Evolutionary conservation across 2,329 filamentous ascomycete species (phyloP).

Genomic region (Daldinia sp.): DNA sequence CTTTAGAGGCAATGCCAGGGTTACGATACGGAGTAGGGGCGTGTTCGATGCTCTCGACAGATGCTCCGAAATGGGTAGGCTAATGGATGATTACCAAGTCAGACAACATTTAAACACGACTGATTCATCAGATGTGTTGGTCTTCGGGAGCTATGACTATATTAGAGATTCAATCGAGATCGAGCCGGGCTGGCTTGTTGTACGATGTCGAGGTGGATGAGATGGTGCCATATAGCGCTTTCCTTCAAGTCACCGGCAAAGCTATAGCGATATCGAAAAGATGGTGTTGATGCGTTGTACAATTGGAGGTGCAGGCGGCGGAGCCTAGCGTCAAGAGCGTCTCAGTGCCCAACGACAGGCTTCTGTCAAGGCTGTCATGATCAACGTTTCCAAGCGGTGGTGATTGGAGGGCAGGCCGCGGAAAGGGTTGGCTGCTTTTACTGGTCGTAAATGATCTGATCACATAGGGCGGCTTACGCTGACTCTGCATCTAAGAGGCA

Average conservation of each 20-base stretch:
- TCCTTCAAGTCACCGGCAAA: conserved; percentile 45
- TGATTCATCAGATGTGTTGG: conserved; percentile 25
- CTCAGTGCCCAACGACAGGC: conserved; percentile 63
- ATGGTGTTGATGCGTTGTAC: conserved; percentile 65
- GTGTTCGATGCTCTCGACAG: conserved; percentile 27
- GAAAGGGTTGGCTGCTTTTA: conserved; percentile 45
- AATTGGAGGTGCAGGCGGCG: conserved; percentile 50
- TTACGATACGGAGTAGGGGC: conserved; percentile 22
- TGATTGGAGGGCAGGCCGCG: conserved; percentile 50
- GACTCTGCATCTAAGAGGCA: conserved; percentile 43
- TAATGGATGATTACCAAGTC: conserved; percentile 30
- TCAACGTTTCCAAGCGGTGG: conserved; percentile 40
- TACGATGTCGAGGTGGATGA: conserved; percentile 41
- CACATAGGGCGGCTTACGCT: conserved; percentile 45
- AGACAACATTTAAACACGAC: conserved; percentile 21
- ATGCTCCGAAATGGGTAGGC: conserved; percentile 17
- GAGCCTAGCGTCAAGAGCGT: conserved; percentile 59
- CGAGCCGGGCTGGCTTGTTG: conserved; percentile 38
- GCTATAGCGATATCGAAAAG: conserved; percentile 43
- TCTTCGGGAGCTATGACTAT: conserved; percentile 26
- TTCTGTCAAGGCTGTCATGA: conserved; percentile 54
- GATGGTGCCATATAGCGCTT: conserved; percentile 47
- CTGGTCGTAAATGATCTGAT: conserved; percentile 48
- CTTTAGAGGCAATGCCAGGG: conserved; percentile 18
- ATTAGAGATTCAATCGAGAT: conserved; percentile 45